Conservation (phyloP, 805 yeast genomes). For the Monosporozyma aerobia region DNA sequence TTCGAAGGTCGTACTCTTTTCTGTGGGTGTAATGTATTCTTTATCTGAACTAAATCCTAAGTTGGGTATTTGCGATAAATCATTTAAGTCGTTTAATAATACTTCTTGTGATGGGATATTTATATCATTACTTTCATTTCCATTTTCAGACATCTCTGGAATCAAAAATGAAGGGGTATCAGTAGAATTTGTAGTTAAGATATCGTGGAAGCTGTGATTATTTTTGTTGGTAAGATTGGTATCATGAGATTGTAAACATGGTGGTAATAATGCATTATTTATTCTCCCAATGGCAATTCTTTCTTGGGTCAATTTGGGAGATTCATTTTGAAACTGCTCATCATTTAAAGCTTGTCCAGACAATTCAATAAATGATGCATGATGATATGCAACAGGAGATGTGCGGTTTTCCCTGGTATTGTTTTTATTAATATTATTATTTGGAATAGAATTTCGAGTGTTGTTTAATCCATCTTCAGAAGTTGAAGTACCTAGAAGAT, state of each 20-base stretch:
- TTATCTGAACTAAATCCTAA: conserved; percentile 3
- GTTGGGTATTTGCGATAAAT: conserved; percentile 16
- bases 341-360: neutral
- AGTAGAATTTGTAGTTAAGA: neutral
- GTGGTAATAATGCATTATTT: conserved; percentile 26
- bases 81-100: conserved; percentile 10
- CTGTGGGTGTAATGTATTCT: conserved; percentile 4
- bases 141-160: neutral
- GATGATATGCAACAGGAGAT: neutral
- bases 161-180: conserved; percentile 7
- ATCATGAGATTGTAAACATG: conserved; percentile 10
- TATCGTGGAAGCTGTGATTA: neutral
- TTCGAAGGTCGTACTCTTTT: conserved; percentile 4
- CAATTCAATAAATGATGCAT: neutral
- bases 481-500: conserved; percentile 6
- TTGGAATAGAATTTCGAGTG: neutral
- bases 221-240: neutral
- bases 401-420: neutral
- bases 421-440: neutral
- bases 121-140: neutral
- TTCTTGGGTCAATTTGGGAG: conserved; percentile 18
- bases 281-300: conserved; percentile 24
- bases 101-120: neutral
- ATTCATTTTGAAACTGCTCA: neutral
- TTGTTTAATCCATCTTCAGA: neutral